A percentile compares a stretch with the other conserved stretches of the same genome.
Evolutionary conservation across 176 grass and related monocot genomes (phyloP).

Genomic region (Alopecurus myosuroides): DNA sequence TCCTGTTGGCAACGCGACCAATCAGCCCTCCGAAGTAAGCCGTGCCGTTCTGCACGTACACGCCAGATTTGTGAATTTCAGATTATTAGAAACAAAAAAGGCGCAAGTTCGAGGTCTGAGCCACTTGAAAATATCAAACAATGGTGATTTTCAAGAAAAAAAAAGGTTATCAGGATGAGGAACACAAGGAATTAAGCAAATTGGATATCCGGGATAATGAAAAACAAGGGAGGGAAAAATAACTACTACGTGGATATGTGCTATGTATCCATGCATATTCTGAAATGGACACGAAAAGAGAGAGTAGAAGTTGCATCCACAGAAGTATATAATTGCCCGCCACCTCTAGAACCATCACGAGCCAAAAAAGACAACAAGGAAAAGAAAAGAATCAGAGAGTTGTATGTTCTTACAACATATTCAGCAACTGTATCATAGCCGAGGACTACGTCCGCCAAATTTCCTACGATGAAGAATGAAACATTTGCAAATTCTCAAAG

Average conservation of each 20-base stretch:
- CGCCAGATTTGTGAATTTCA: not conserved
- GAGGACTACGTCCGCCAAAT: conserved; percentile 64
- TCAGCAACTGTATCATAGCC: conserved; percentile 74
- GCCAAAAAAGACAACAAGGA: not conserved
- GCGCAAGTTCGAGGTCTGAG: not conserved
- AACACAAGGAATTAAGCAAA: not conserved
- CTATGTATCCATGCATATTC: not conserved
- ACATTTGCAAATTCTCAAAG: not conserved
- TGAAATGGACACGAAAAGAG: not conserved
- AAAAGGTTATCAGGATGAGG: not conserved
- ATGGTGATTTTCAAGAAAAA: not conserved
- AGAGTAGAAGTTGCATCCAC: not conserved
- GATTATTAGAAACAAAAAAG: not conserved
- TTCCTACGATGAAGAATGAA: conserved; percentile 31
- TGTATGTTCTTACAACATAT: conserved; percentile 54
- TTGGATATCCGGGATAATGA: not conserved
- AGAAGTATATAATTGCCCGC: not conserved
- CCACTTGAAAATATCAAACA: not conserved
- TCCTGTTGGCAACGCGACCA: conserved; percentile 79
- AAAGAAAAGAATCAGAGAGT: not conserved
- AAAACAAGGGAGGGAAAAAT: not conserved
- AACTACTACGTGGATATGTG: not conserved
- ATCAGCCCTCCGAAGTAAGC: conserved; percentile 81
- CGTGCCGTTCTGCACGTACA: conserved; percentile 44
- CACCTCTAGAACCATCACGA: not conserved